Evolutionary conservation across 306 rosid genomes (phyloP), one percentile per base, ranked within the genome.

Genomic region (Delonix regia): DNA sequence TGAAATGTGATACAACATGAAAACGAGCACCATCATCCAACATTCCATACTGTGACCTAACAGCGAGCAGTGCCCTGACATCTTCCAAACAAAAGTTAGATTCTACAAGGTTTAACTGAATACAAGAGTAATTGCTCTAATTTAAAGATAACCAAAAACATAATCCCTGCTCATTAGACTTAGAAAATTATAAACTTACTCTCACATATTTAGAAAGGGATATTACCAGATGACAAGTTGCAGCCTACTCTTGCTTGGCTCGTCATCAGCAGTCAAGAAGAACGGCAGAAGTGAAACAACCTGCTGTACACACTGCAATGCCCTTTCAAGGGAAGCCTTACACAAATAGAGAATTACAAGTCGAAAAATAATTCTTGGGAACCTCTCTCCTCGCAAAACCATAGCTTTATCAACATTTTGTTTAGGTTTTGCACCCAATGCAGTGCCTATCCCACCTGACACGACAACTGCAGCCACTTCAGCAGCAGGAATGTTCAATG

Each of bases 401-500:
- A 95, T 95, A 75, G 99, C 99, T 88, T 92, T 95, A 70, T 95
- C 99, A 61, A 87, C 78, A 78, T n/a, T 88, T 86, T 83, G 91
- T 89, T 91, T 95, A 81, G 92, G 89, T 80, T 92, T 95, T 76
- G 94, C 93, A 83, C 85, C 87, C 84, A 95, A 87, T 52, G 98
- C 99, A 82, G 86, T 85, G 86, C 99, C 83, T 68, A 95, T 91
- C 47, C 99, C 99, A 76, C 99, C 98, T 67, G 97, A 88, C 66
- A 95, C 99, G 86, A 95, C 99, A 81, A 87, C 99, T 57, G 99
- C 97, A 82, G 99, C 99, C 85, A 95, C 97, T 89, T 95, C 99
- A 15, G 97, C 99, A 75, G 98, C 99, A 71, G 99, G 99, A 91
- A 92, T 93, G 85, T 95, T 95, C 78, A 95, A 85, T 39, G 99